A percentile compares a stretch with the other conserved stretches of the same genome.
phyloP scores from a whole-genome alignment of 2,329 filamentous ascomycete species.

The Thelonectria blattea region DNA sequence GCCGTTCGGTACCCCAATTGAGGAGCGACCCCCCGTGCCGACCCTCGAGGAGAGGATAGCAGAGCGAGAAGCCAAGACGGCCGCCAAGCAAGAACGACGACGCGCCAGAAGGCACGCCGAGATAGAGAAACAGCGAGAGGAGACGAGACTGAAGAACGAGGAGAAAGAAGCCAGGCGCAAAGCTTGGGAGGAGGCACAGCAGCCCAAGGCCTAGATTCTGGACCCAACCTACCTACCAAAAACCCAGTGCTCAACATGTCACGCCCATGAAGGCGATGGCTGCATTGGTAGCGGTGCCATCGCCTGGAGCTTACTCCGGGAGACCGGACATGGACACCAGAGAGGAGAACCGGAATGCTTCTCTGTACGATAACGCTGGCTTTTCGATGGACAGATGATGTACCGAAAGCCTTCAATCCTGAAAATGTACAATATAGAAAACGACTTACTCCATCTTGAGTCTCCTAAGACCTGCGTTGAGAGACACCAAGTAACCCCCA shows the following conservation, averaged over 20 bases:
- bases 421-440: constrained; percentile 32
- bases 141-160: constrained; percentile 35
- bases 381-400: constrained; percentile 16
- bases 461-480: constrained; percentile 6
- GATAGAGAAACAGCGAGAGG: constrained; percentile 35
- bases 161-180: constrained; percentile 34
- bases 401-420: constrained; percentile 20
- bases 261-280: too few relatives aligned
- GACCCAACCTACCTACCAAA: constrained; percentile 24
- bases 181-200: constrained; percentile 32
- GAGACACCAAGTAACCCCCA: background rate
- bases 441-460: constrained; percentile 25
- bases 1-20: constrained; percentile 67
- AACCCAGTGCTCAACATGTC: background rate
- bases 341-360: constrained; percentile 7
- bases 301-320: background rate
- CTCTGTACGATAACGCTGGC: constrained; percentile 31
- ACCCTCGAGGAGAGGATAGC: constrained; percentile 66
- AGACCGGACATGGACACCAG: constrained; percentile 2
- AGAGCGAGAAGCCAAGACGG: constrained; percentile 59
- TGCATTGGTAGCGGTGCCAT: background rate
- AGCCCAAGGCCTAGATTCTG: constrained; percentile 26
- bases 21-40: constrained; percentile 69
- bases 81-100: constrained; percentile 62
- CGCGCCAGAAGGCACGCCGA: constrained; percentile 41